These are phyloP conservation scores for Coemansia umbellata DNA, from an alignment of 192 early-diverging fungal genomes.

Conservation along the genomic window DNA sequence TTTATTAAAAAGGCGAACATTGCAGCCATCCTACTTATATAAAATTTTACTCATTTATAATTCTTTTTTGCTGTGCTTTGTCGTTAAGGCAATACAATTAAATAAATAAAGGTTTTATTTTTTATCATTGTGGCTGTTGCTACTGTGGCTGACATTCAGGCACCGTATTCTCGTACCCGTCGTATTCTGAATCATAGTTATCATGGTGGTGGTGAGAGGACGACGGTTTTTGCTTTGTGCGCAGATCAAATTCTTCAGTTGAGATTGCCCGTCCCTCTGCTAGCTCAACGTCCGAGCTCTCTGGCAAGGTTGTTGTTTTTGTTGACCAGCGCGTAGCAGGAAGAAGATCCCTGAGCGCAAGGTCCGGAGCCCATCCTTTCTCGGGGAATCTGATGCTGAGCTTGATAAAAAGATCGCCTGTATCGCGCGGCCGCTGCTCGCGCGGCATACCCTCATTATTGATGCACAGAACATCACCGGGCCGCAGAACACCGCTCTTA, in stretches of 20 bases:
- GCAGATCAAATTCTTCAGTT: slow-evolving; percentile 5
- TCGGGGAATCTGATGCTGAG: slow-evolving; percentile 87
- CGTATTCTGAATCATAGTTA: neutral
- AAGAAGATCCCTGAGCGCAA: slow-evolving; percentile 13
- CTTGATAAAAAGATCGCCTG: slow-evolving; percentile 85
- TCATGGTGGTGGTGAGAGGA: slow-evolving; percentile 5
- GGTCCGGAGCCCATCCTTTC: slow-evolving; percentile 21
- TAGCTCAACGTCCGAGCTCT: neutral
- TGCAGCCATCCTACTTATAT: too few species aligned
- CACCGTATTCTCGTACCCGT: neutral
- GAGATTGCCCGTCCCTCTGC: slow-evolving; percentile 13
- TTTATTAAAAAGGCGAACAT: too few species aligned
- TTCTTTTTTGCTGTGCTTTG: too few species aligned
- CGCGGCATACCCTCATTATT: slow-evolving; percentile 90
- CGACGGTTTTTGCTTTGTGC: neutral
- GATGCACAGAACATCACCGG: slow-evolving; percentile 84
- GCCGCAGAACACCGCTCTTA: slow-evolving; percentile 76
- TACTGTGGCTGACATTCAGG: slow-evolving; percentile 24
- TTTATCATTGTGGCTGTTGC: neutral
- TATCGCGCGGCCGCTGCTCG: slow-evolving; percentile 62
- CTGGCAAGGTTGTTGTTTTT: neutral
- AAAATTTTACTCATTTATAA: too few species aligned
- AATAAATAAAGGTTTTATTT: too few species aligned
- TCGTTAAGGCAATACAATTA: too few species aligned
- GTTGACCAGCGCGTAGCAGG: slow-evolving; percentile 11